Conservation (phyloP, 2,329 filamentous ascomycete species). For the Pyricularia pennisetigena region DNA sequence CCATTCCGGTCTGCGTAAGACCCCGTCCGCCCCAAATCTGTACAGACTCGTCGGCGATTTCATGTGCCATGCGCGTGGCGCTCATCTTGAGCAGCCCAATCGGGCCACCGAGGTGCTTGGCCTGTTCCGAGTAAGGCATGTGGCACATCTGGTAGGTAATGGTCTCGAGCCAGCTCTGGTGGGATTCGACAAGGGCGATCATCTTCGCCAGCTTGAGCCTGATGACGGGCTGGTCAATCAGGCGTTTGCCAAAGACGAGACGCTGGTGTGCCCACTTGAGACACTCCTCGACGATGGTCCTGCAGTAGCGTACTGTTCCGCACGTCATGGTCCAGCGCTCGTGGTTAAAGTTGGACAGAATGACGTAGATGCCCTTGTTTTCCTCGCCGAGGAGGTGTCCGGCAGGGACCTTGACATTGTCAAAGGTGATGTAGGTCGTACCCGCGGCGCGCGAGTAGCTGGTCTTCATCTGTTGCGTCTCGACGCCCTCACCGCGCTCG, state of each 20-base stretch:
- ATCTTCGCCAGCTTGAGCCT: conserved; percentile 81
- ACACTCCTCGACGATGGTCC: conserved; percentile 70
- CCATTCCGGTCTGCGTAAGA: conserved; percentile 76
- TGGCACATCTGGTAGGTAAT: conserved; percentile 84
- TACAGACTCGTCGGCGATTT: conserved; percentile 73
- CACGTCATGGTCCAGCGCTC: conserved; percentile 70
- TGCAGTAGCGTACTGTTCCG: conserved; percentile 52
- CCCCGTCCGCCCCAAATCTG: conserved; percentile 82
- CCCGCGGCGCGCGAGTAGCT: conserved; percentile 71
- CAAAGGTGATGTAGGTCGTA: conserved; percentile 72
- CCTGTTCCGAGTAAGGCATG: conserved; percentile 71
- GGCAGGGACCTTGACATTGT: conserved; percentile 77
- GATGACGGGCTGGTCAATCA: conserved; percentile 77
- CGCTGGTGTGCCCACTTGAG: conserved; percentile 85
- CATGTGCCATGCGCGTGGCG: conserved; percentile 66
- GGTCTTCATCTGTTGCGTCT: conserved; percentile 71
- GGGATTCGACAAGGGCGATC: conserved; percentile 73
- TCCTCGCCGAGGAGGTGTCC: conserved; percentile 71
- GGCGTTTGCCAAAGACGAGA: conserved; percentile 70
- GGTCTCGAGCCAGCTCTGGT: conserved; percentile 76
- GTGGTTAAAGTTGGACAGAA: conserved; percentile 84
- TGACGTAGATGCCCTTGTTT: conserved; percentile 77
- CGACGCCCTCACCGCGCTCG: conserved; percentile 61
- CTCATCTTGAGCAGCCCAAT: conserved; percentile 77
- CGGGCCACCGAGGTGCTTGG: conserved; percentile 65